These are phyloP conservation scores for Neofusicoccum cordaticola DNA, from an alignment of 2,329 filamentous ascomycete species.

Conservation along the genomic window DNA sequence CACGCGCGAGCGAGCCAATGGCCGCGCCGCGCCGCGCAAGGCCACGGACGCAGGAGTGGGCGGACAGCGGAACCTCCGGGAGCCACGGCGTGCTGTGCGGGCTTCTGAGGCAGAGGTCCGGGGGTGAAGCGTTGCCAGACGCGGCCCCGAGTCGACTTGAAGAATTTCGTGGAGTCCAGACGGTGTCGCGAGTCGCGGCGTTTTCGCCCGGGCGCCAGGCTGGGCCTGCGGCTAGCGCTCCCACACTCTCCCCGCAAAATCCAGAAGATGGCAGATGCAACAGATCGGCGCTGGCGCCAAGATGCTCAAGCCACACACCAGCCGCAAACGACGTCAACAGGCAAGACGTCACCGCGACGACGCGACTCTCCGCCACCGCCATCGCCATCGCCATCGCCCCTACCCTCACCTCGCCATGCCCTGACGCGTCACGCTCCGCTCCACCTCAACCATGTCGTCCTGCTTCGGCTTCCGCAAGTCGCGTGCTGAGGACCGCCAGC, in stretches of 20 bases:
- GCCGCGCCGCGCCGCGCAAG: background rate
- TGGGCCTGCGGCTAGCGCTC: background rate
- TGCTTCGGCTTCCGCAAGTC: conserved; percentile 62
- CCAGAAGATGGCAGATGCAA: background rate
- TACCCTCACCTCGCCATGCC: background rate
- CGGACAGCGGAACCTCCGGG: background rate
- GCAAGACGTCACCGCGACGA: background rate
- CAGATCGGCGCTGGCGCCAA: background rate
- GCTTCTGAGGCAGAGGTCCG: background rate
- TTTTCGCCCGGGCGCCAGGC: conserved; percentile 1
- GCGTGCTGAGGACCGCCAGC: conserved; percentile 65
- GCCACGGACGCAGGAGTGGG: background rate
- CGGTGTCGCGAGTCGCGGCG: background rate
- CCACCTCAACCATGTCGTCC: conserved; percentile 51
- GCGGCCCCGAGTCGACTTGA: background rate
- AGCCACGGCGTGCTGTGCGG: background rate
- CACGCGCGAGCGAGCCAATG: conserved; percentile 5
- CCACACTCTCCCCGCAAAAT: conserved; percentile 5
- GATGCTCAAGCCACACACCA: background rate
- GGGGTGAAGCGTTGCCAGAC: background rate
- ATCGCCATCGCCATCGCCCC: background rate
- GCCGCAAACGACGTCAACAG: conserved; percentile 2
- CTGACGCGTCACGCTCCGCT: background rate
- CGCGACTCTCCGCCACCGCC: background rate
- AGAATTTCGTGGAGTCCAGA: background rate